phyloP scores from a whole-genome alignment of 495 filamentous ascomycete species.

The Talaromyces adpressus region DNA sequence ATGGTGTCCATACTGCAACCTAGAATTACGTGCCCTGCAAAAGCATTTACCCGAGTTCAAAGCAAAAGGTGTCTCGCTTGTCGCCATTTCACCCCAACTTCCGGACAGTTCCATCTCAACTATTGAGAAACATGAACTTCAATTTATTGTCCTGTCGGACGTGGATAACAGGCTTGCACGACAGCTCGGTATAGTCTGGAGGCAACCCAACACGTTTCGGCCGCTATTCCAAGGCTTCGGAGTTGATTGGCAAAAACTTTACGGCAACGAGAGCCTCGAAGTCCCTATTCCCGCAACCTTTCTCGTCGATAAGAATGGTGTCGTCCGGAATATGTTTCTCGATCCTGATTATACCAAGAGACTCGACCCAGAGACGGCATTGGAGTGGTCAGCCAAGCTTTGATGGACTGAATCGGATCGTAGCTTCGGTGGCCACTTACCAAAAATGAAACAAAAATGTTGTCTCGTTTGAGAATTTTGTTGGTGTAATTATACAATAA shows the following conservation, averaged over 20 bases:
- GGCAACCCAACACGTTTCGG: slow-evolving; percentile 17
- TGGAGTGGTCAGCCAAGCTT: slow-evolving; percentile 18
- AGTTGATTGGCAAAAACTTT: slow-evolving; percentile 13
- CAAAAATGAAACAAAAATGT: too few relatives aligned
- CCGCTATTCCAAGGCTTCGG: slow-evolving; percentile 17
- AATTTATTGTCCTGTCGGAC: slow-evolving; percentile 33
- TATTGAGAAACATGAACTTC: slow-evolving; percentile 24
- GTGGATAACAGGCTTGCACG: slow-evolving; percentile 25
- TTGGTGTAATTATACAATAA: too few relatives aligned
- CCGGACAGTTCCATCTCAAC: slow-evolving; percentile 23
- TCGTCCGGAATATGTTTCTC: slow-evolving; percentile 24
- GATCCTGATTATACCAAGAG: slow-evolving; percentile 26
- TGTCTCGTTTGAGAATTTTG: too few relatives aligned
- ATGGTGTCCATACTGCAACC: slow-evolving; percentile 40
- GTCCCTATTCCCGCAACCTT: slow-evolving; percentile 28
- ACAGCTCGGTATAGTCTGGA: slow-evolving; percentile 24
- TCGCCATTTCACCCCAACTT: slow-evolving; percentile 32
- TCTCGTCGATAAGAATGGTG: slow-evolving; percentile 22
- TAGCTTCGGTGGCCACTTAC: too few relatives aligned
- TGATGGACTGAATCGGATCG: too few relatives aligned
- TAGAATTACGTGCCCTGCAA: slow-evolving; percentile 23
- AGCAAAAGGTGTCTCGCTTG: slow-evolving; percentile 28
- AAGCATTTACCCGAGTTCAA: slow-evolving; percentile 20
- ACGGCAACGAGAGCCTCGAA: slow-evolving; percentile 25
- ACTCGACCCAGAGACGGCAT: slow-evolving; percentile 21